Evolutionary conservation across 1,284 basidiomycete species (phyloP).

Genomic region (Inonotus hispidus): DNA sequence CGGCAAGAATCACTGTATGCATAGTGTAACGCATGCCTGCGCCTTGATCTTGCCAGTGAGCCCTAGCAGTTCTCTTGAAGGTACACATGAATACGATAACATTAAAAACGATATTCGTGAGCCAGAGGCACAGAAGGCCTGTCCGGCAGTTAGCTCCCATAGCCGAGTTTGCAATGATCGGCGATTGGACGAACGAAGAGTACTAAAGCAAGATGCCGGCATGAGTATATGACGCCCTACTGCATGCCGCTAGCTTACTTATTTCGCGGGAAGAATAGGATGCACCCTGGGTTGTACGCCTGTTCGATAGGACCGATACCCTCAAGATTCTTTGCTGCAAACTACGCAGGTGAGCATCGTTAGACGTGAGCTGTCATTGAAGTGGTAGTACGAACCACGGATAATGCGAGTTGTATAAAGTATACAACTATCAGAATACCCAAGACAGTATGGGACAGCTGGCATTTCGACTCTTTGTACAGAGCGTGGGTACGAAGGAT

Average conservation of each 20-base stretch:
- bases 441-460: neutral
- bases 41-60: neutral
- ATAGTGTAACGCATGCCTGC: neutral
- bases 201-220: neutral
- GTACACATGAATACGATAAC: slow-evolving; percentile 9
- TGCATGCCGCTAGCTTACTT: neutral
- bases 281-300: neutral
- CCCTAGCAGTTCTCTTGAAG: neutral
- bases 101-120: slow-evolving; percentile 8
- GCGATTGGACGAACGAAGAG: neutral
- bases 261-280: neutral
- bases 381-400: neutral
- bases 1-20: neutral
- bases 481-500: slow-evolving; percentile 3
- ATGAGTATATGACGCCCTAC: neutral
- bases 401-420: neutral
- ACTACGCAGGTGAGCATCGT: neutral
- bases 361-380: neutral
- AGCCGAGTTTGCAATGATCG: neutral
- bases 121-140: slow-evolving; percentile 3
- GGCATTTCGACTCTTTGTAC: neutral
- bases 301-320: neutral
- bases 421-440: neutral
- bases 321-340: slow-evolving; percentile 4
- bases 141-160: neutral